phyloP scores from a whole-genome alignment of 441 rosid species.

The Bruguiera hainesii region DNA sequence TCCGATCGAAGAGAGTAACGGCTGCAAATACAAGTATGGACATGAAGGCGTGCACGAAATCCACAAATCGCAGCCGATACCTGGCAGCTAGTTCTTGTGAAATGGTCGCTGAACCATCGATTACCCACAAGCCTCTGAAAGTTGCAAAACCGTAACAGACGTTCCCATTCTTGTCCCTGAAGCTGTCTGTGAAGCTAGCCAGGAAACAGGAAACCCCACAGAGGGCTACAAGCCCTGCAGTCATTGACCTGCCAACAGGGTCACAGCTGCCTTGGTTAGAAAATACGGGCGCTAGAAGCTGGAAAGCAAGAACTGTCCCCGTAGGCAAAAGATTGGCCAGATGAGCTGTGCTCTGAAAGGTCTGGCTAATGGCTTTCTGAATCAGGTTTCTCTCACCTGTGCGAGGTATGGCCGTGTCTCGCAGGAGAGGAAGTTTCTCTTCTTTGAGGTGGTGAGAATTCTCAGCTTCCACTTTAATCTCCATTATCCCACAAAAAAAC shows the following conservation, averaged over 20 bases:
- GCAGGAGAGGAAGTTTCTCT: slow-evolving; percentile 41
- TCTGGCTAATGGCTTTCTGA: slow-evolving; percentile 71
- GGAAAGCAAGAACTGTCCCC: slow-evolving; percentile 80
- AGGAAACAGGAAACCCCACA: slow-evolving; percentile 73
- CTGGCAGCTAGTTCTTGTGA: slow-evolving; percentile 48
- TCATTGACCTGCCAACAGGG: slow-evolving; percentile 51
- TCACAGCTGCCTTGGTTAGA: slow-evolving; percentile 66
- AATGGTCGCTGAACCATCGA: slow-evolving; percentile 58
- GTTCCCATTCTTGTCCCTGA: slow-evolving; percentile 58
- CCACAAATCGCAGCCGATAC: slow-evolving; percentile 53
- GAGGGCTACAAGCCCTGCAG: slow-evolving; percentile 44
- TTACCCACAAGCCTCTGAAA: slow-evolving; percentile 57
- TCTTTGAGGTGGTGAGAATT: slow-evolving; percentile 21
- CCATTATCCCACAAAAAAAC: slow-evolving; percentile 29
- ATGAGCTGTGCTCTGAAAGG: slow-evolving; percentile 74
- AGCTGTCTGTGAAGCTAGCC: slow-evolving; percentile 69
- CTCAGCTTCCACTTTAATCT: slow-evolving; percentile 37
- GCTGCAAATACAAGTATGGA: slow-evolving; percentile 66
- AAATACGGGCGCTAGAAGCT: slow-evolving; percentile 64
- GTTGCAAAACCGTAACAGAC: slow-evolving; percentile 72
- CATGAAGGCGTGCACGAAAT: slow-evolving; percentile 65
- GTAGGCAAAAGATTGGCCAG: slow-evolving; percentile 82
- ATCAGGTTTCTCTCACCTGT: slow-evolving; percentile 37
- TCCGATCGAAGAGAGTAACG: slow-evolving; percentile 61
- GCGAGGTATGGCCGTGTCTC: slow-evolving; percentile 29